These are phyloP conservation scores for Saccharum hybrid DNA, from an alignment of 202 grass and related monocot genomes.

Conservation along the genomic window DNA sequence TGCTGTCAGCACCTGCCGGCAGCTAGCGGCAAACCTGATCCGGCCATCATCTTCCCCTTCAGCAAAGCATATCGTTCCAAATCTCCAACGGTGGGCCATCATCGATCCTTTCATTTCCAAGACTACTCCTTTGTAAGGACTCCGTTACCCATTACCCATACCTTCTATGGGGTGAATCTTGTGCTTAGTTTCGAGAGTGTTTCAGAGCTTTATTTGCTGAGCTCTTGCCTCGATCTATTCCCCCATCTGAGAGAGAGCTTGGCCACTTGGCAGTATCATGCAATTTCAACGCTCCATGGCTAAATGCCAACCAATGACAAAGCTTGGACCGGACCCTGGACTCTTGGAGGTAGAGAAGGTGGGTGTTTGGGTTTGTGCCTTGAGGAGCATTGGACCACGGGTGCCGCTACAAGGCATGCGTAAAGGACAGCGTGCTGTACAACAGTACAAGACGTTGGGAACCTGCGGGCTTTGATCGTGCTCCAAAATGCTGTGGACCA, in stretches of 20 bases:
- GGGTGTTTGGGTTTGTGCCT: background rate
- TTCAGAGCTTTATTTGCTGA: background rate
- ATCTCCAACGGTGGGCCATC: background rate
- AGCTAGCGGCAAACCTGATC: background rate
- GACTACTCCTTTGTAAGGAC: background rate
- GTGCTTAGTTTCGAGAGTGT: background rate
- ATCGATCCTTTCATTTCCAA: background rate
- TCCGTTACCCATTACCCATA: background rate
- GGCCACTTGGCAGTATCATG: background rate
- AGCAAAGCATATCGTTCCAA: background rate
- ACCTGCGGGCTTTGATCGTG: background rate
- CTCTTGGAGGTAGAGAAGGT: constrained; percentile 1
- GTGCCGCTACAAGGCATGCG: background rate
- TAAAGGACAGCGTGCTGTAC: constrained; percentile 30
- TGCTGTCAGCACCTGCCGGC: constrained; percentile 24
- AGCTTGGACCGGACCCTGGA: background rate
- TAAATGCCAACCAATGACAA: background rate
- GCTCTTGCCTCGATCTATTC: background rate
- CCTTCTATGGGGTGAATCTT: background rate
- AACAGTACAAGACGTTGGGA: constrained; percentile 29
- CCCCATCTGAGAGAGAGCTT: background rate
- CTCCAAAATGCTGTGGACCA: constrained; percentile 6
- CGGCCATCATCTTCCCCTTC: background rate
- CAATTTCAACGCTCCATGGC: background rate
- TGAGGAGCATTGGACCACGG: constrained; percentile 13